phyloP scores from a whole-genome alignment of 1,284 basidiomycete species.

The Uromyces viciae-fabae region DNA sequence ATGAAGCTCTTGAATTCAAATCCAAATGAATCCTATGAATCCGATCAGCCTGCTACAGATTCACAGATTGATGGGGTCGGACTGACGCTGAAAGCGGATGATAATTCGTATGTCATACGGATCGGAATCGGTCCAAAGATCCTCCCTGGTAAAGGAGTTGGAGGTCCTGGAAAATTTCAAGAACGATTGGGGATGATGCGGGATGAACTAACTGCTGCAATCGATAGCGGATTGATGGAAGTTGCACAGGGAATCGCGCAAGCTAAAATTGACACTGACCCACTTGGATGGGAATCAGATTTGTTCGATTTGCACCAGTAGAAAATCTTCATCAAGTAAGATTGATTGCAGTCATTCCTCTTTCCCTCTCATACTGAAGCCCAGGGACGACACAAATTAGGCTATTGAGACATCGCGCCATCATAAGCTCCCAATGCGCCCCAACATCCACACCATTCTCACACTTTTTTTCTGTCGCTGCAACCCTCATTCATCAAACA shows the following conservation, averaged over 20 bases:
- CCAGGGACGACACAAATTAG: no score
- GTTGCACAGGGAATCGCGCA: background rate
- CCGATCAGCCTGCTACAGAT: background rate
- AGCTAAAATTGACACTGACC: background rate
- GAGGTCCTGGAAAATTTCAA: constrained; percentile 16
- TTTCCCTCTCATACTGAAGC: no score
- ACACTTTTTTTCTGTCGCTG: no score
- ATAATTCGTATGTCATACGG: constrained; percentile 26
- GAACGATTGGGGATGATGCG: constrained; percentile 8
- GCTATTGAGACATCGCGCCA: no score
- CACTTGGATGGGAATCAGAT: constrained; percentile 13
- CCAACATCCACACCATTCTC: no score
- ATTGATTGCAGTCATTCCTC: no score
- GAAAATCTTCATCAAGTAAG: no score
- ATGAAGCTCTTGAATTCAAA: background rate
- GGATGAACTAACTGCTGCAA: background rate
- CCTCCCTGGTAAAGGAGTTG: constrained; percentile 26
- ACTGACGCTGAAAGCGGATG: constrained; percentile 19
- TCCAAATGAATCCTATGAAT: background rate
- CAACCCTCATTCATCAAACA: no score
- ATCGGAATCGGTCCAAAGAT: constrained; percentile 32
- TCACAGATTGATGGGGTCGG: constrained; percentile 1
- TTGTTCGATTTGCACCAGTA: constrained; percentile 25
- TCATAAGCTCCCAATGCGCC: no score
- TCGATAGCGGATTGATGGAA: constrained; percentile 1